Percentiles rank a stretch among this genome's conserved stretches.
Evolutionary conservation across 2,329 filamentous ascomycete genomes (phyloP).

Genomic region (Xylaria polymorpha): DNA sequence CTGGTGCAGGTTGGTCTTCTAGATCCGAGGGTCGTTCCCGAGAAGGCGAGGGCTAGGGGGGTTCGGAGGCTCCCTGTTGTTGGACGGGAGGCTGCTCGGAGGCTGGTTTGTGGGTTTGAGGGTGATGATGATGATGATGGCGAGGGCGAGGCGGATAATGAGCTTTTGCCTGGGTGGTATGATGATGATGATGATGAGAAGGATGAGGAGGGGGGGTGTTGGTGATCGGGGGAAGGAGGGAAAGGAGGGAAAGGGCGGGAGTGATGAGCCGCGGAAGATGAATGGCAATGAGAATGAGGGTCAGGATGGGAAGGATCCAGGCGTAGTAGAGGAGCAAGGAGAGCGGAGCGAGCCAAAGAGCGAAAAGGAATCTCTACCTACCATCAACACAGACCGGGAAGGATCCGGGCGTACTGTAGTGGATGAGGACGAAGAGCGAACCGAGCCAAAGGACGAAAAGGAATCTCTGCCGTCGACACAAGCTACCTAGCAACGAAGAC

Average conservation of each 20-base stretch:
- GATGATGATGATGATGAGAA: constrained; percentile 46
- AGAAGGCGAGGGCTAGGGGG: constrained; percentile 51
- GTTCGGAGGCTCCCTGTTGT: constrained; percentile 55
- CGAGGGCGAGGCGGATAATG: constrained; percentile 59
- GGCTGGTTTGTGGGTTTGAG: constrained; percentile 52
- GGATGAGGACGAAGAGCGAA: background rate
- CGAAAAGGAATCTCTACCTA: too few species aligned
- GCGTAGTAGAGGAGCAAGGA: background rate
- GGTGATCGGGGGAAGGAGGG: background rate
- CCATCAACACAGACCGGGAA: too few species aligned
- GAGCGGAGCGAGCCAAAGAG: background rate
- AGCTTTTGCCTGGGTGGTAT: constrained; percentile 54
- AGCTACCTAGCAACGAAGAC: background rate
- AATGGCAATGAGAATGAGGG: constrained; percentile 8
- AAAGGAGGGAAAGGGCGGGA: background rate
- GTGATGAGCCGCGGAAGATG: background rate
- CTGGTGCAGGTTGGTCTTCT: constrained; percentile 71
- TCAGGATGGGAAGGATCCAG: background rate
- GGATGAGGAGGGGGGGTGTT: constrained; percentile 9
- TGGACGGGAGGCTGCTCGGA: constrained; percentile 54
- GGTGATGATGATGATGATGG: constrained; percentile 51
- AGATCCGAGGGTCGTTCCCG: constrained; percentile 54
- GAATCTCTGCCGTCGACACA: background rate
- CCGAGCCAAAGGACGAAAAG: background rate
- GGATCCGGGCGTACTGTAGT: background rate